phyloP scores from a whole-genome alignment of 2,329 filamentous ascomycete species.

The Aspergillus transmontanensis region DNA sequence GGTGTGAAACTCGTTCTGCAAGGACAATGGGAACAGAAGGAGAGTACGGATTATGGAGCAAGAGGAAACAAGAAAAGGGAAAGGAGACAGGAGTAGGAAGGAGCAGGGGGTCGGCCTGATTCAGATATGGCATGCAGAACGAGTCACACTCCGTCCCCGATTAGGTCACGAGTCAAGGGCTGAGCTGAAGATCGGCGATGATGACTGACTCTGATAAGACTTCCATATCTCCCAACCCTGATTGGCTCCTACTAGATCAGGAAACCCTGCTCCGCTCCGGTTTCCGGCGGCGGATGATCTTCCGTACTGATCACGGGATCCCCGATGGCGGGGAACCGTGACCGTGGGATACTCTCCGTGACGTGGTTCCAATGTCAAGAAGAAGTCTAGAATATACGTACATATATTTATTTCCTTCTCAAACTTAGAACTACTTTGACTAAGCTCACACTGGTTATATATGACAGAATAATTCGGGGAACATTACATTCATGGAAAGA shows the following conservation, averaged over 20 bases:
- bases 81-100: neutral
- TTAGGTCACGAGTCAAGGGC: slow-evolving; percentile 12
- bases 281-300: slow-evolving; percentile 9
- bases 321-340: neutral
- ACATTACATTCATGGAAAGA: neutral
- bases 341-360: neutral
- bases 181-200: neutral
- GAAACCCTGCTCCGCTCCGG: slow-evolving; percentile 7
- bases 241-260: slow-evolving; percentile 9
- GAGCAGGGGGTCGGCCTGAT: neutral
- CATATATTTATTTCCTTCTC: neutral
- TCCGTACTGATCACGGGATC: neutral
- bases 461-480: neutral
- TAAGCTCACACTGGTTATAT: neutral
- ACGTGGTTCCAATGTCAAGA: neutral
- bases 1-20: neutral
- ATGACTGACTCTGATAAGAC: slow-evolving; percentile 3
- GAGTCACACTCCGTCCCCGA: slow-evolving; percentile 7
- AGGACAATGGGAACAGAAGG: neutral
- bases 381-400: neutral
- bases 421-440: neutral
- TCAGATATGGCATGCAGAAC: slow-evolving; percentile 2
- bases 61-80: neutral
- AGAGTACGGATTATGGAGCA: neutral
- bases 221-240: slow-evolving; percentile 8